A percentile compares a stretch with the other conserved stretches of the same genome.
phyloP scores from a whole-genome alignment of 2,329 filamentous ascomycete genomes.

The Aspergillus pseudoterreus region DNA sequence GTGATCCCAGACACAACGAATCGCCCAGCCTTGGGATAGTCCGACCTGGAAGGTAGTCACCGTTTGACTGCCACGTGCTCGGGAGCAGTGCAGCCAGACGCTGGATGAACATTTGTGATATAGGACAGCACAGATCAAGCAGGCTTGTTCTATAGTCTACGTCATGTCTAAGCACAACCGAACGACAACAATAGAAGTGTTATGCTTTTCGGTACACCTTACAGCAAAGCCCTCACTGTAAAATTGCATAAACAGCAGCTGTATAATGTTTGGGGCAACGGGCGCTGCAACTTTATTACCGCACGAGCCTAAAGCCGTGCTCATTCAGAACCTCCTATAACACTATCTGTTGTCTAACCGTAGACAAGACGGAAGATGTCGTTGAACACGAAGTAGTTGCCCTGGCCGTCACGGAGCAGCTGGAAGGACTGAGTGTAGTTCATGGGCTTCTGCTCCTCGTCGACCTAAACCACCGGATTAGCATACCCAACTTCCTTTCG shows the following conservation, averaged over 20 bases:
- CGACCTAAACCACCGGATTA: constrained; percentile 56
- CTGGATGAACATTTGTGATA: not conserved
- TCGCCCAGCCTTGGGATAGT: no score
- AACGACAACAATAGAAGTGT: not conserved
- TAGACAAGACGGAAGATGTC: constrained; percentile 92
- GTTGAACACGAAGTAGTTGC: constrained; percentile 84
- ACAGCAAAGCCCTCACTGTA: not conserved
- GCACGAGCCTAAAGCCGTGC: constrained; percentile 9
- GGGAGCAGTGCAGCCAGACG: not conserved
- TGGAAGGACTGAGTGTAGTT: constrained; percentile 90
- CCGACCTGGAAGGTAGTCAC: no score
- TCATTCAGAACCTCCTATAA: not conserved
- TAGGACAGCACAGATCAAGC: not conserved
- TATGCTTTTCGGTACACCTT: not conserved
- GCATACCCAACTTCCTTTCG: not conserved
- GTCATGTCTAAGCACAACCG: not conserved
- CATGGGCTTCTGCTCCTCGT: constrained; percentile 82
- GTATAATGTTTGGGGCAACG: not conserved
- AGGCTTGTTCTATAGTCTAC: not conserved
- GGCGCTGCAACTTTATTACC: constrained; percentile 14
- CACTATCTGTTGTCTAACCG: constrained; percentile 11
- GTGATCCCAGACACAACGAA: constrained; percentile 7
- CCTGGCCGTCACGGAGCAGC: constrained; percentile 63
- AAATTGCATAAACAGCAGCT: not conserved
- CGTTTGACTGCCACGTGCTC: not conserved